Percentiles rank a stretch among this genome's conserved stretches.
phyloP scores from a whole-genome alignment of 1,139 yeast genomes.

The Candida neerlandica region DNA sequence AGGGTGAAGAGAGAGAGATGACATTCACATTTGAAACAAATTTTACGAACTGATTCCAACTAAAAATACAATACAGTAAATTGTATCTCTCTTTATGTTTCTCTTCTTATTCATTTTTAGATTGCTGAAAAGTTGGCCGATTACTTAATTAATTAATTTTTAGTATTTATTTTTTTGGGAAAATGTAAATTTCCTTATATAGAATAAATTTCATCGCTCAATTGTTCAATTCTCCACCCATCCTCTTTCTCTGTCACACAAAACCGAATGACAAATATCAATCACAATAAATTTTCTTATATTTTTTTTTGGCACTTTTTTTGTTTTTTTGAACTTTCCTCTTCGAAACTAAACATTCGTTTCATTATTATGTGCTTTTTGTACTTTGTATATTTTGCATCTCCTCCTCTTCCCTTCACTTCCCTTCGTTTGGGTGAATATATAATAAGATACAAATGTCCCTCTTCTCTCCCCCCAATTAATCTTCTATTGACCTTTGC shows the following conservation, averaged over 20 bases:
- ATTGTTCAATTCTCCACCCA: no score
- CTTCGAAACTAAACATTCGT: no score
- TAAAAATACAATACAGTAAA: no score
- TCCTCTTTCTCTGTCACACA: not conserved
- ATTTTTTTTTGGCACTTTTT: not conserved
- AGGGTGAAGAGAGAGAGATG: no score
- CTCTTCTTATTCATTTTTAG: no score
- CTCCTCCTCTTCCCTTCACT: not conserved
- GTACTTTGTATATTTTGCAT: not conserved
- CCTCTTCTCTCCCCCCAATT: no score
- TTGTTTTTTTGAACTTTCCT: conserved; percentile 1
- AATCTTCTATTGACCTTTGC: not conserved
- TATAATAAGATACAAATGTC: not conserved
- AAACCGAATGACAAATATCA: not conserved
- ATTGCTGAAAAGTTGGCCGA: no score
- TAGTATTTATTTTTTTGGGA: not conserved
- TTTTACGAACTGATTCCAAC: not conserved
- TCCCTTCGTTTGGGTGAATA: not conserved
- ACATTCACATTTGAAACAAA: no score
- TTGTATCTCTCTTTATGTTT: not conserved
- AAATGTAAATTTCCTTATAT: not conserved
- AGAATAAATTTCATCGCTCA: not conserved
- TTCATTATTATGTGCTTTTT: no score
- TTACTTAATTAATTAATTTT: not conserved
- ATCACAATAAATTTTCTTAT: not conserved